Conservation (phyloP, 2,329 filamentous ascomycete genomes). For the Calonectria pauciramosa region DNA sequence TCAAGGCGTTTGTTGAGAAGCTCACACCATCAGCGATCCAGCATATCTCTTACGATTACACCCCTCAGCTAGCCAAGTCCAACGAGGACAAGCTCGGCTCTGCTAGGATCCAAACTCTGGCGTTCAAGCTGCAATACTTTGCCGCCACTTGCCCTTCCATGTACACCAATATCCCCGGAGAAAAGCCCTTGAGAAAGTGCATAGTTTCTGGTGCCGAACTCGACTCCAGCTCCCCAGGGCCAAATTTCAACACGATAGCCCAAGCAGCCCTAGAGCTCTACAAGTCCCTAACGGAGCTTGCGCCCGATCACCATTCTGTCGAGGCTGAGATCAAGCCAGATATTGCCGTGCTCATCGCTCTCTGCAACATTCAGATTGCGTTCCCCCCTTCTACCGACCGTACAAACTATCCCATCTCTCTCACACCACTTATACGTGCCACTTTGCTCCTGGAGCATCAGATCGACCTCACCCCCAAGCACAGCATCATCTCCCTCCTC, state of each 20-base stretch:
- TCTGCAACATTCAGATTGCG: slow-evolving; percentile 51
- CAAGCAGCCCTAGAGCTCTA: slow-evolving; percentile 38
- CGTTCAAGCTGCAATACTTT: slow-evolving; percentile 61
- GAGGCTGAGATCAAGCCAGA: slow-evolving; percentile 49
- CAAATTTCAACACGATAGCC: slow-evolving; percentile 43
- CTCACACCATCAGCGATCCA: slow-evolving; percentile 58
- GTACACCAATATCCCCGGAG: slow-evolving; percentile 36
- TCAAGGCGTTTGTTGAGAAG: slow-evolving; percentile 59
- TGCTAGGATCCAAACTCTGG: slow-evolving; percentile 51
- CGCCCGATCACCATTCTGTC: slow-evolving; percentile 30
- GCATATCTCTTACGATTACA: slow-evolving; percentile 54
- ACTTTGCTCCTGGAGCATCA: slow-evolving; percentile 65
- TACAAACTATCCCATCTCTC: slow-evolving; percentile 36
- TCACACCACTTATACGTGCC: slow-evolving; percentile 60
- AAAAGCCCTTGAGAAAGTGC: slow-evolving; percentile 41
- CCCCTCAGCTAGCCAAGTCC: slow-evolving; percentile 50
- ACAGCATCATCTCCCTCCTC: slow-evolving; percentile 62
- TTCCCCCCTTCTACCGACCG: slow-evolving; percentile 41
- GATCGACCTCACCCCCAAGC: slow-evolving; percentile 58
- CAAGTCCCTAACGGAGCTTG: slow-evolving; percentile 28
- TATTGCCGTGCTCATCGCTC: slow-evolving; percentile 51
- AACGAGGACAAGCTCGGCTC: slow-evolving; percentile 38
- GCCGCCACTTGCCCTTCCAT: slow-evolving; percentile 54
- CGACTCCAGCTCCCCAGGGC: slow-evolving; percentile 32
- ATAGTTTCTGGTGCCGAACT: slow-evolving; percentile 40